Percentiles rank a stretch among this genome's conserved stretches.
phyloP scores from a whole-genome alignment of 2,329 filamentous ascomycete species.

The Colletotrichum brevisporum region DNA sequence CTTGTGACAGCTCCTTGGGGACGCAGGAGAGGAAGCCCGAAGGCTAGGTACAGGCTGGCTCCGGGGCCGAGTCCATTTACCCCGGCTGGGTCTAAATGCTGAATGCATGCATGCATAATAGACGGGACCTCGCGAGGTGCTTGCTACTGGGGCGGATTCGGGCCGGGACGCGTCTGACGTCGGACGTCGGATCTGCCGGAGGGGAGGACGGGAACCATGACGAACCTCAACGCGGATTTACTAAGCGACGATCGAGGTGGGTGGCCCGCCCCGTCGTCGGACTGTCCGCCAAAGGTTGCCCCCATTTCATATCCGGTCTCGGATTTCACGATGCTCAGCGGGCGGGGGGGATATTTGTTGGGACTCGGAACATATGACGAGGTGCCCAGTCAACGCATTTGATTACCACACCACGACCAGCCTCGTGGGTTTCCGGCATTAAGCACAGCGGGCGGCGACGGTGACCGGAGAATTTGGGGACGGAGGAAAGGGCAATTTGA shows the following conservation, averaged over 20 bases:
- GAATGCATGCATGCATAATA: background rate
- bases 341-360: no score
- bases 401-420: background rate
- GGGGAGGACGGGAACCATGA: constrained; percentile 1
- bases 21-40: background rate
- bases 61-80: background rate
- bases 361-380: background rate
- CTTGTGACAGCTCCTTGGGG: no score
- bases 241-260: constrained; percentile 19
- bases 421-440: no score
- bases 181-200: constrained; percentile 35
- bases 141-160: constrained; percentile 19
- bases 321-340: constrained; percentile 21
- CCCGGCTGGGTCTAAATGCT: background rate
- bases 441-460: no score
- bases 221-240: constrained; percentile 1
- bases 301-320: background rate
- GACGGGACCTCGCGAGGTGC: background rate
- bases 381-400: background rate
- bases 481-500: background rate
- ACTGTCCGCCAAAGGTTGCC: background rate
- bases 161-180: constrained; percentile 25
- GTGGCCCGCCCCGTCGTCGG: constrained; percentile 2
- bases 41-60: background rate
- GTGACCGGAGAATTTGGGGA: background rate